Evolutionary conservation across 768 basidiomycete species (phyloP).

Genomic region (Mycena galericulata): DNA sequence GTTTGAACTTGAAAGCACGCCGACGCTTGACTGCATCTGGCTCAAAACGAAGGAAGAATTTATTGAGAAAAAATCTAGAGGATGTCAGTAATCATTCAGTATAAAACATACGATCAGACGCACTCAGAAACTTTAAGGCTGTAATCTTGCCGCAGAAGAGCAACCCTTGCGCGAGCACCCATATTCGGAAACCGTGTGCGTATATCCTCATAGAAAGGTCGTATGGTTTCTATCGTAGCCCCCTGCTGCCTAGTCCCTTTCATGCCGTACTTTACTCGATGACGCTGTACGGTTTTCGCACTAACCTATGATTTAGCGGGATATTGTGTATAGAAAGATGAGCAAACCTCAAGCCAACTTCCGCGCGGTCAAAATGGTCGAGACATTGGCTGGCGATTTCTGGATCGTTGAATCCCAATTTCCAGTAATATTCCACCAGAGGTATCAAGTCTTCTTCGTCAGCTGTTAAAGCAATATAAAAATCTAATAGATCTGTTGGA

Average conservation of each 20-base stretch:
- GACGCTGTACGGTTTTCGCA: background rate
- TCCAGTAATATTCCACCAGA: background rate
- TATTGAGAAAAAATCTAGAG: background rate
- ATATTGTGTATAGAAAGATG: too few relatives aligned
- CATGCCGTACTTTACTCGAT: background rate
- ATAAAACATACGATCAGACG: background rate
- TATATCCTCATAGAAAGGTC: background rate
- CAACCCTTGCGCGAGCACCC: conserved; percentile 36
- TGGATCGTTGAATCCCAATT: background rate
- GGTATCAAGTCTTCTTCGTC: background rate
- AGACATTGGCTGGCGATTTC: background rate
- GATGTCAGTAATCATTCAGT: background rate
- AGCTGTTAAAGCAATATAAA: background rate
- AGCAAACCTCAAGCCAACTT: background rate
- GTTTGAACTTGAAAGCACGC: conserved; percentile 36
- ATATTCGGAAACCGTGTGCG: conserved; percentile 29
- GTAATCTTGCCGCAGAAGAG: conserved; percentile 27
- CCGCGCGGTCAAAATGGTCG: background rate
- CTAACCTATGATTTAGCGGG: background rate
- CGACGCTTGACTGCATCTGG: conserved; percentile 36
- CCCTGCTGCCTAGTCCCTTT: background rate
- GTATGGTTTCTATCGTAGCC: background rate
- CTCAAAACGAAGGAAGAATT: conserved; percentile 2
- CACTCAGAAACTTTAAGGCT: conserved; percentile 36
- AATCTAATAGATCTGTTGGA: background rate